Evolutionary conservation across 441 rosid genomes (phyloP).

Genomic region (Adansonia rubrostipa): DNA sequence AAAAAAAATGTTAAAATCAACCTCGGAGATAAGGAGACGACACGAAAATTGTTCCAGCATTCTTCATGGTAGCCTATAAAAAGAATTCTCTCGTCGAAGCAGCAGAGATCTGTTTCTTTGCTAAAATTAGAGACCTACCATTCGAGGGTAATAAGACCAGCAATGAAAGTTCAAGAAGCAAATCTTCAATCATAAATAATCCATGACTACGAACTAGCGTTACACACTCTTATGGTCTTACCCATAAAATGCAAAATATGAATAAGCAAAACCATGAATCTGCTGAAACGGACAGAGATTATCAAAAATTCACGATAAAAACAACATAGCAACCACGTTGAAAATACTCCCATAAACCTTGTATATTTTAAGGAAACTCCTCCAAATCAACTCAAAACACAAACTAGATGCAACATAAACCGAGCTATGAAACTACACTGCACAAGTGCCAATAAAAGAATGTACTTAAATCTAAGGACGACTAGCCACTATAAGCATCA

Average conservation of each 20-base stretch:
- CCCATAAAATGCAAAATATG: not conserved
- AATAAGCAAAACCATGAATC: not conserved
- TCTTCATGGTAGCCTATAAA: not conserved
- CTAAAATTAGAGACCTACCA: not conserved
- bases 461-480: not conserved
- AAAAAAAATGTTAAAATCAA: too few relatives aligned
- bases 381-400: not conserved
- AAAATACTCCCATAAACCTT: not conserved
- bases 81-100: not conserved
- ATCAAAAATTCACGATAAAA: not conserved
- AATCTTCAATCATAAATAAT: not conserved
- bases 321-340: not conserved
- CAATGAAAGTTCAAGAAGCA: not conserved
- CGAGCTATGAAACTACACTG: conserved; percentile 22
- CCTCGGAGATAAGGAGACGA: too few relatives aligned
- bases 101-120: not conserved
- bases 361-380: not conserved
- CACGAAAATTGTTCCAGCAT: not conserved
- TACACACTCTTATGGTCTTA: not conserved
- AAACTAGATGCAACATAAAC: conserved; percentile 26
- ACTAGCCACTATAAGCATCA: conserved; percentile 14
- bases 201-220: not conserved
- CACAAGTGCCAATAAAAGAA: not conserved
- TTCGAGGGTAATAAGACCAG: too few relatives aligned
- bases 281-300: not conserved